Conservation (phyloP, 2,329 filamentous ascomycete genomes). For the Fusarium sarcochroum region DNA sequence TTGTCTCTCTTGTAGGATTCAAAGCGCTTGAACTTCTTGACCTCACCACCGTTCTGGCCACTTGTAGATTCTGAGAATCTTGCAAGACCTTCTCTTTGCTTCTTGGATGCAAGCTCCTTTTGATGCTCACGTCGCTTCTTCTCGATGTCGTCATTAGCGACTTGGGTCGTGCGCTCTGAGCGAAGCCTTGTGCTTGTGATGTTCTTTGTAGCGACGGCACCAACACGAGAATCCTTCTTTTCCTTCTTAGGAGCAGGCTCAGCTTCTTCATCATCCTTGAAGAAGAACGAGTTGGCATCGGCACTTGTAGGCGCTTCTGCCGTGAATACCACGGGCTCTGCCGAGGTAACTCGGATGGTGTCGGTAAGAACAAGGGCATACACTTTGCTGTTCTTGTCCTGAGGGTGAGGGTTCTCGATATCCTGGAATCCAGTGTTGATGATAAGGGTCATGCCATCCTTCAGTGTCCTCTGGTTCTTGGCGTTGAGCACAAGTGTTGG, state of each 20-base stretch:
- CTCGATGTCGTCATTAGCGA: constrained; percentile 87
- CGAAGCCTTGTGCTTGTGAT: constrained; percentile 94
- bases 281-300: constrained; percentile 97
- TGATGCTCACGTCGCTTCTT: constrained; percentile 91
- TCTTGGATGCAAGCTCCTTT: constrained; percentile 87
- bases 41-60: constrained; percentile 88
- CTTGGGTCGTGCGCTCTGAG: constrained; percentile 88
- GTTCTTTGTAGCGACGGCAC: constrained; percentile 92
- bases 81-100: constrained; percentile 88
- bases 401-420: constrained; percentile 86
- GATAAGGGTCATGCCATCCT: constrained; percentile 97
- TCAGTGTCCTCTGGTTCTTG: constrained; percentile 86
- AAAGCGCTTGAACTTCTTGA: constrained; percentile 99
- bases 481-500: constrained; percentile 85
- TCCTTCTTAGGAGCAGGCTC: constrained; percentile 90
- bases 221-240: constrained; percentile 85
- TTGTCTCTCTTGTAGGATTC: constrained; percentile 99
- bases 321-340: constrained; percentile 91
- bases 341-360: constrained; percentile 86
- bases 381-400: constrained; percentile 89
- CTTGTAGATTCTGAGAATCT: constrained; percentile 89
- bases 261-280: constrained; percentile 94
- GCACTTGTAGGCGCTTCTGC: constrained; percentile 92
- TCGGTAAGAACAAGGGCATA: constrained; percentile 94
- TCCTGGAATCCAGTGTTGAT: constrained; percentile 92